phyloP scores from a whole-genome alignment of 768 basidiomycete species.

The Phlebiopsis flavidoalba region DNA sequence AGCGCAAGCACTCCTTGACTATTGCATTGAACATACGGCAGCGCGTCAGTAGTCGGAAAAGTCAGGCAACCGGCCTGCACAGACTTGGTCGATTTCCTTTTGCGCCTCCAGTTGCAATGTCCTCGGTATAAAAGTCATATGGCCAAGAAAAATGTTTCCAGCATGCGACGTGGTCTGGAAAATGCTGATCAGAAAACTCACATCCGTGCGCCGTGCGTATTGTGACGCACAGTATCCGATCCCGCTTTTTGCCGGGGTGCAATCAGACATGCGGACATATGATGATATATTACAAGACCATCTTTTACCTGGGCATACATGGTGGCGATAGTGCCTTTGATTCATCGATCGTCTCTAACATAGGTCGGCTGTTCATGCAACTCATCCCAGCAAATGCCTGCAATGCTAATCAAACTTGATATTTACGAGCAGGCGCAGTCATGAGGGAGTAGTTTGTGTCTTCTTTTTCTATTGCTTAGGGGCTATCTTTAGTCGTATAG shows the following conservation, averaged over 20 bases:
- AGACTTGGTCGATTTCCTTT: constrained; percentile 2
- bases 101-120: constrained; percentile 8
- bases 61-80: constrained; percentile 9
- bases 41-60: constrained; percentile 7
- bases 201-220: constrained; percentile 22
- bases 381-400: too few species aligned
- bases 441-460: too few species aligned
- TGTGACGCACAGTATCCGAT: constrained; percentile 18
- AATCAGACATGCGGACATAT: background rate
- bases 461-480: too few species aligned
- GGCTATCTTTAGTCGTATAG: too few species aligned
- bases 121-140: constrained; percentile 11
- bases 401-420: too few species aligned
- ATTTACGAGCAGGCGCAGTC: too few species aligned
- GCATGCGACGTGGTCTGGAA: constrained; percentile 20
- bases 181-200: constrained; percentile 36
- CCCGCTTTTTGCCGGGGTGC: background rate
- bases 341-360: too few species aligned
- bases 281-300: too few species aligned
- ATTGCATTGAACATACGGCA: constrained; percentile 20
- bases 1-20: constrained; percentile 24
- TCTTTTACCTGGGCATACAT: constrained; percentile 6
- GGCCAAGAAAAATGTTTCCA: constrained; percentile 23
- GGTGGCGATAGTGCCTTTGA: constrained; percentile 7
- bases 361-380: too few species aligned